Percentiles rank a stretch among this genome's conserved stretches.
Evolutionary conservation across 345 rosid species (phyloP).

Genomic region (Hypericum perforatum): DNA sequence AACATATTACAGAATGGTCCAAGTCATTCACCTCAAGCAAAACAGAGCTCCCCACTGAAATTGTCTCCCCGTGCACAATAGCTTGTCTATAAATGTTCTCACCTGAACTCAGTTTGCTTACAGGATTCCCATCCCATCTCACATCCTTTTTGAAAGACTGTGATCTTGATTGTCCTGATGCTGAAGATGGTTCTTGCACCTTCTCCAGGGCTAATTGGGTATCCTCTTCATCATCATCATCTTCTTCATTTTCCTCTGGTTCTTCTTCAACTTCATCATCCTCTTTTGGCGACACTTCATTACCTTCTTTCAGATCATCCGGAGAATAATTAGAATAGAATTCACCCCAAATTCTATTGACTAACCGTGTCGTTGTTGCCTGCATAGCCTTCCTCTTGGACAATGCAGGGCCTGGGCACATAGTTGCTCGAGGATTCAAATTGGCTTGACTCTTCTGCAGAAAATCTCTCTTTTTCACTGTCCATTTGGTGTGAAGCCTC

Average conservation of each 20-base stretch:
- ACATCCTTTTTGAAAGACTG: slow-evolving; percentile 7
- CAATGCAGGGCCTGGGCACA: slow-evolving; percentile 22
- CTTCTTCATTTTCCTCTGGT: slow-evolving; percentile 22
- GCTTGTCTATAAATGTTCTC: slow-evolving; percentile 14
- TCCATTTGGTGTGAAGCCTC: slow-evolving; percentile 73
- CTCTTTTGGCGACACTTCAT: slow-evolving; percentile 23
- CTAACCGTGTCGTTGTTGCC: slow-evolving; percentile 69
- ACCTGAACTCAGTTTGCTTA: slow-evolving; percentile 12
- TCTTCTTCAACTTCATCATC: slow-evolving; percentile 34
- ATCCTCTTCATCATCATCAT: slow-evolving; percentile 13
- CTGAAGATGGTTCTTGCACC: slow-evolving; percentile 8
- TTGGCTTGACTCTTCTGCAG: slow-evolving; percentile 33
- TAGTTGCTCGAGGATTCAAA: slow-evolving; percentile 55
- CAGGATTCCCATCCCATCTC: slow-evolving; percentile 19
- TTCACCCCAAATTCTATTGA: slow-evolving; percentile 83
- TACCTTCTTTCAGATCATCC: slow-evolving; percentile 33
- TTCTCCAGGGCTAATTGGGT: slow-evolving; percentile 14
- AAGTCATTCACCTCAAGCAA: slow-evolving; percentile 6
- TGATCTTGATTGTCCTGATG: slow-evolving; percentile 5
- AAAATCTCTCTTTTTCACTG: slow-evolving; percentile 49
- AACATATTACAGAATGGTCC: slow-evolving; percentile 15
- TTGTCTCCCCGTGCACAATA: slow-evolving; percentile 16
- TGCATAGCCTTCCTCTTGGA: slow-evolving; percentile 67
- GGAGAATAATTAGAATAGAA: slow-evolving; percentile 54
- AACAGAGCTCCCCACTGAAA: slow-evolving; percentile 16